These are phyloP conservation scores for Aspergillus alliaceus DNA, from an alignment of 2,329 filamentous ascomycete genomes.

Conservation along the genomic window DNA sequence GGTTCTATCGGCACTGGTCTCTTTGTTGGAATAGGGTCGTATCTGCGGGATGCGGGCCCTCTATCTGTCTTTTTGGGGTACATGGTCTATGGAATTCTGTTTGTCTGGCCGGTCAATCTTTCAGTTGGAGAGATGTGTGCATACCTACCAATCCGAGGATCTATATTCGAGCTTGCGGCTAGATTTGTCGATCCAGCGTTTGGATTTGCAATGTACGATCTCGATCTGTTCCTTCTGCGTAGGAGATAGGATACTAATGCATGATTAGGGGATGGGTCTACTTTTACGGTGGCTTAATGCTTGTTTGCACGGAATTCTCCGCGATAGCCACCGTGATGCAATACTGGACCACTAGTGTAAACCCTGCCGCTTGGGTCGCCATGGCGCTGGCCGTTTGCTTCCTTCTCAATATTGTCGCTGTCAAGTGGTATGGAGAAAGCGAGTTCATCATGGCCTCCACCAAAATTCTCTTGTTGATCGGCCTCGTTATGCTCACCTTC, in stretches of 20 bases:
- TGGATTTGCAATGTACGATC: conserved; percentile 38
- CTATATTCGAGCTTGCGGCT: conserved; percentile 49
- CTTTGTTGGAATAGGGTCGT: conserved; percentile 37
- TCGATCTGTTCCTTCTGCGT: too few relatives aligned
- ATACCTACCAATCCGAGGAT: conserved; percentile 45
- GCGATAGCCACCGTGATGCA: conserved; percentile 47
- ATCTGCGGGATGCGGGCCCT: conserved; percentile 34
- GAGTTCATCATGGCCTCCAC: conserved; percentile 50
- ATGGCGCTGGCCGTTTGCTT: conserved; percentile 46
- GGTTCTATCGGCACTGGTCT: conserved; percentile 39
- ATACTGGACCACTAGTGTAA: conserved; percentile 46
- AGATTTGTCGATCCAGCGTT: conserved; percentile 51
- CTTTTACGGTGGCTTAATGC: conserved; percentile 46
- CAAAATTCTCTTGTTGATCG: conserved; percentile 68
- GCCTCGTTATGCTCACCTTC: conserved; percentile 71
- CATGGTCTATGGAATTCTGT: conserved; percentile 33
- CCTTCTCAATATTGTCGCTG: conserved; percentile 66
- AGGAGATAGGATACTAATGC: not conserved
- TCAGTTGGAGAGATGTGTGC: conserved; percentile 31
- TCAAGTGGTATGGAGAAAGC: conserved; percentile 68
- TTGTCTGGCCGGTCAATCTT: conserved; percentile 33
- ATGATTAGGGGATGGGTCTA: conserved; percentile 43
- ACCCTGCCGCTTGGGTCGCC: conserved; percentile 44
- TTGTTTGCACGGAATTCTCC: conserved; percentile 50
- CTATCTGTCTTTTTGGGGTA: conserved; percentile 37